phyloP scores from a whole-genome alignment of 331 rosid genomes.

The Stylosanthes scabra region DNA sequence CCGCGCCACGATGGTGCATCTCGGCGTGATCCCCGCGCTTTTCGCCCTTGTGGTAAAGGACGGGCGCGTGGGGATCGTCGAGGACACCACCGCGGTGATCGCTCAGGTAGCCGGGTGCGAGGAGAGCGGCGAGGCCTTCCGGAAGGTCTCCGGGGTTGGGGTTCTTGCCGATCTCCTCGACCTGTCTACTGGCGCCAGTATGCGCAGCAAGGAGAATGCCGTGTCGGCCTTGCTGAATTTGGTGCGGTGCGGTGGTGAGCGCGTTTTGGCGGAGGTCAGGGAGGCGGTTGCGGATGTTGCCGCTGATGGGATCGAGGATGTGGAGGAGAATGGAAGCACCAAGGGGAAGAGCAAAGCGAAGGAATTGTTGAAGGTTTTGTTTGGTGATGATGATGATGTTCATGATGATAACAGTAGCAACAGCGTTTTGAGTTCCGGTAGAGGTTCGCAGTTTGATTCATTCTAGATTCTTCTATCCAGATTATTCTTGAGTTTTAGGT shows the following conservation, averaged over 20 bases:
- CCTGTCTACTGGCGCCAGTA: constrained; percentile 57
- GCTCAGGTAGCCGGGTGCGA: constrained; percentile 96
- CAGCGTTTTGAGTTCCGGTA: constrained; percentile 12
- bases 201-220: constrained; percentile 85
- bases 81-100: constrained; percentile 91
- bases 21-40: constrained; percentile 69
- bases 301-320: constrained; percentile 65
- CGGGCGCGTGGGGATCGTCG: constrained; percentile 73
- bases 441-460: constrained; percentile 57
- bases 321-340: constrained; percentile 55
- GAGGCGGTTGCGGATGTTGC: constrained; percentile 50
- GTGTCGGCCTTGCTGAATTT: constrained; percentile 79
- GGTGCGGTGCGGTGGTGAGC: constrained; percentile 63
- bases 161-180: constrained; percentile 74
- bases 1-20: constrained; percentile 59
- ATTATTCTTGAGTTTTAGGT: constrained; percentile 41
- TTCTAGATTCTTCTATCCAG: constrained; percentile 31
- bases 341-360: constrained; percentile 73
- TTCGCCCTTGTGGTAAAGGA: constrained; percentile 62
- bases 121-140: constrained; percentile 76
- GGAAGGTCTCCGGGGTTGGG: constrained; percentile 56
- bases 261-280: constrained; percentile 57
- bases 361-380: constrained; percentile 56
- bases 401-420: constrained; percentile 13
- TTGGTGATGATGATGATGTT: constrained; percentile 37